These are phyloP conservation scores for Cyberlindnera saturnus DNA, from an alignment of 805 yeast species.

Conservation along the genomic window DNA sequence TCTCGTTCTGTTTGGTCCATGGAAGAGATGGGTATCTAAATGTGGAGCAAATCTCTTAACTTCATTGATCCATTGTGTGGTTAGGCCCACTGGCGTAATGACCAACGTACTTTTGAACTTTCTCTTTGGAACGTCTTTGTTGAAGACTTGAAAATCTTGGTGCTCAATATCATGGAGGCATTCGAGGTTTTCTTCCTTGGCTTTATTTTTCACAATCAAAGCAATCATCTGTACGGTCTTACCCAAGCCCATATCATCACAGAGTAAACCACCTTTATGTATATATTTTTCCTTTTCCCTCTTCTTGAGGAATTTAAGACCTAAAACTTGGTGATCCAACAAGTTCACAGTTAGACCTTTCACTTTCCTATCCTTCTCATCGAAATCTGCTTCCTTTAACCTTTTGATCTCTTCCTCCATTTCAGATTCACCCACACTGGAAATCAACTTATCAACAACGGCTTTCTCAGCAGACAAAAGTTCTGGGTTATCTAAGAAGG, in stretches of 20 bases:
- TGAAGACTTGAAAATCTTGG: neutral
- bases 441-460: slow-evolving; percentile 11
- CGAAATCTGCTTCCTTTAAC: slow-evolving; percentile 8
- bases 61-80: slow-evolving; percentile 71
- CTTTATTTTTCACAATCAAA: slow-evolving; percentile 33
- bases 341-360: slow-evolving; percentile 34
- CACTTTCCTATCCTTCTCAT: slow-evolving; percentile 22
- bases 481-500: slow-evolving; percentile 14
- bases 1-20: slow-evolving; percentile 35
- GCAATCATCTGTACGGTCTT: slow-evolving; percentile 78
- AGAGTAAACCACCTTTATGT: slow-evolving; percentile 54
- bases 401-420: slow-evolving; percentile 13
- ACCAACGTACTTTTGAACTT: slow-evolving; percentile 43
- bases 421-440: slow-evolving; percentile 9
- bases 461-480: slow-evolving; percentile 6
- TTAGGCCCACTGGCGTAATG: slow-evolving; percentile 69
- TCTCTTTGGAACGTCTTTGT: slow-evolving; percentile 10
- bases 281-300: slow-evolving; percentile 29
- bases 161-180: slow-evolving; percentile 5
- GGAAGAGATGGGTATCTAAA: slow-evolving; percentile 46
- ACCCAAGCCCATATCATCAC: slow-evolving; percentile 91
- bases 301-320: slow-evolving; percentile 33
- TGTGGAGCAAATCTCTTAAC: slow-evolving; percentile 44
- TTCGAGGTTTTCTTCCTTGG: slow-evolving; percentile 11
- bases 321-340: slow-evolving; percentile 41